Evolutionary conservation across 495 filamentous ascomycete genomes (phyloP).

Genomic region (Parathielavia hyrcaniae): DNA sequence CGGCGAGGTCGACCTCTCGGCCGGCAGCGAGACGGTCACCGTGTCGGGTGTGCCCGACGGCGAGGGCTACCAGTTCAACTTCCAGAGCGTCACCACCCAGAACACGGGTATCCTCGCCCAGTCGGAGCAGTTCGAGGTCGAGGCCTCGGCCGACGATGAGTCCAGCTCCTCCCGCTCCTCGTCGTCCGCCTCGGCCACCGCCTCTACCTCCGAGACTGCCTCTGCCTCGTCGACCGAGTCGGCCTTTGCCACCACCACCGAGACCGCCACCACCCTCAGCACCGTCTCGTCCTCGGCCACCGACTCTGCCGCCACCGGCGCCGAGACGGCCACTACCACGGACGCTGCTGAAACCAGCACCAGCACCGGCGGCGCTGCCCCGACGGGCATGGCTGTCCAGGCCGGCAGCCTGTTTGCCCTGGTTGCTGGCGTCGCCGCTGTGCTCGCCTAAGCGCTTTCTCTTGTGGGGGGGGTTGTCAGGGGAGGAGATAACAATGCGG

Average conservation of each 20-base stretch:
- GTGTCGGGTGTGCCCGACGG: conserved; percentile 20
- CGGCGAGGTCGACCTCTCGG: conserved; percentile 27
- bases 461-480: neutral
- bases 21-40: conserved; percentile 19
- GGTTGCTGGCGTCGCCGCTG: conserved; percentile 17
- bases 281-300: neutral
- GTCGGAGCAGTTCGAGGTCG: conserved; percentile 29
- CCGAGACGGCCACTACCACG: neutral
- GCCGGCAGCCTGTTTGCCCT: conserved; percentile 19
- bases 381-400: conserved; percentile 10
- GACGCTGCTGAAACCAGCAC: neutral
- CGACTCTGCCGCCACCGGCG: neutral
- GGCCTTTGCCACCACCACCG: neutral
- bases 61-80: conserved; percentile 29
- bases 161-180: conserved; percentile 1
- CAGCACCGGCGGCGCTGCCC: conserved; percentile 6
- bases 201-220: conserved; percentile 4
- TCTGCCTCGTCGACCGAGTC: neutral
- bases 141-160: conserved; percentile 10
- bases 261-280: conserved; percentile 5
- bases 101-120: conserved; percentile 32
- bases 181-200: neutral
- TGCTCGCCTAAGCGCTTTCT: conserved; percentile 12
- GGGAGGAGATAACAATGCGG: neutral
- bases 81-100: conserved; percentile 22